A percentile compares a stretch with the other conserved stretches of the same genome.
Conservation (phyloP, 192 early-diverging fungal genomes). For the Coemansia biformis region DNA sequence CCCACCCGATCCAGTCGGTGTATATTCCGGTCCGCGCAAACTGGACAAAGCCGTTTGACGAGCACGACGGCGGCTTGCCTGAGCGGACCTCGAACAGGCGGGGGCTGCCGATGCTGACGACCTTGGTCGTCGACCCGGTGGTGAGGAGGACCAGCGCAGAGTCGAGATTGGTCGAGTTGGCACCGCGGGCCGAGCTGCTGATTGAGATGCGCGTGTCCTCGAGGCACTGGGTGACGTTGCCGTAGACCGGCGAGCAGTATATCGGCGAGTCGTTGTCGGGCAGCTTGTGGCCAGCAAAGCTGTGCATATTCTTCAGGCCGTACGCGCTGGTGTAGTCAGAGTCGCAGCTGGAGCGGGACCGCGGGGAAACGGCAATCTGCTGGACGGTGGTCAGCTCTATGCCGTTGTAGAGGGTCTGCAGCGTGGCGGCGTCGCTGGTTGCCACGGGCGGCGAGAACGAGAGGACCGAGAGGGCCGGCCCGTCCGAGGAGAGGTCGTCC, state of each 20-base stretch:
- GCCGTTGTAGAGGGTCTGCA: slow-evolving; percentile 35
- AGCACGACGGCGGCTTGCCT: slow-evolving; percentile 16
- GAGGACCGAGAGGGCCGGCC: slow-evolving; percentile 16
- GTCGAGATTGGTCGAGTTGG: slow-evolving; percentile 40
- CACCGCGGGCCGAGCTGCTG: slow-evolving; percentile 6
- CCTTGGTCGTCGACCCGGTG: slow-evolving; percentile 23
- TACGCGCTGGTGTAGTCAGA: slow-evolving; percentile 27
- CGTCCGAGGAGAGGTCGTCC: slow-evolving; percentile 33
- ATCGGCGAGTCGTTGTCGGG: slow-evolving; percentile 33
- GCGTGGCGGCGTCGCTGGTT: slow-evolving; percentile 29
- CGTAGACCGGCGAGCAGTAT: slow-evolving; percentile 45
- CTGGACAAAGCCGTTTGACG: slow-evolving; percentile 41
- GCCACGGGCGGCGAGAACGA: slow-evolving; percentile 21
- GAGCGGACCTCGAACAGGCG: slow-evolving; percentile 33
- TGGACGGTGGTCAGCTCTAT: slow-evolving; percentile 36
- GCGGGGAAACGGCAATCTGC: slow-evolving; percentile 18
- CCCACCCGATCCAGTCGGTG: slow-evolving; percentile 49
- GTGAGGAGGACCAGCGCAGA: slow-evolving; percentile 37
- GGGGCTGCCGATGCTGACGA: slow-evolving; percentile 35
- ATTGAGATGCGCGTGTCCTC: slow-evolving; percentile 33
- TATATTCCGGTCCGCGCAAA: slow-evolving; percentile 43
- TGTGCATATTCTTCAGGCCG: slow-evolving; percentile 35
- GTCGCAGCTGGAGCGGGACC: slow-evolving; percentile 32
- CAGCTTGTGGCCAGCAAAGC: slow-evolving; percentile 37
- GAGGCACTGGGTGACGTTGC: slow-evolving; percentile 32